Evolutionary conservation across 306 rosid species (phyloP), one percentile per base, ranked within the genome.

Genomic region (Cicer yamashitae): DNA sequence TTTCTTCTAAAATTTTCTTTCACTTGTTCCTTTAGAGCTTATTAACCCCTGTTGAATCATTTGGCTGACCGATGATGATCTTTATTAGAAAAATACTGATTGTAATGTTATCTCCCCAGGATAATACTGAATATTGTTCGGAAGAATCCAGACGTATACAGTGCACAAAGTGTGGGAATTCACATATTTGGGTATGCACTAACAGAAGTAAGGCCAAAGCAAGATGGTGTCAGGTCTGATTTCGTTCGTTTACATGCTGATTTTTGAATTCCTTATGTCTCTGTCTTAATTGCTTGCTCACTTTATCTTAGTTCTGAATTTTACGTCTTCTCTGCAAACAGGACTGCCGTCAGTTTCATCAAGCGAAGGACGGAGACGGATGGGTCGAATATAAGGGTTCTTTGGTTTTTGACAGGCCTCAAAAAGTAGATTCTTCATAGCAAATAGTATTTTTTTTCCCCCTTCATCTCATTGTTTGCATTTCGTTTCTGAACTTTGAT

Each of bases 301-400:
- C 11, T 25, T 15, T 40, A 11, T 39, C 76, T 67, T 75, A 15
- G 56, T 45, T 45, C 57, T 76, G 76, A 48, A 48, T 78, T 80
- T 10, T 67, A 44, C 57, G 54, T 74, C 76, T 73, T 67, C 64
- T 73, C 53, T 72, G 88, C 70, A 43, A 73, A 51, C 86, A 94
- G 99, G 99, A 96, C 72, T 96, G 99, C 80, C 74, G 98, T 79
- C 99, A 96, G 87, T 91, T 90, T 88, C 99, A 96, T 86, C 98
- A 92, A 81, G 99, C 99, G 25, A 92, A 90, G 84, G 99, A 96
- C 78, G 99, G 99, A 77, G 99, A 96, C 82, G 99, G 99, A 56
- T 96, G 99, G 99, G 92, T 96, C n/a, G 98, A 96, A 82, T 87
- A 89, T 84, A 92, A 84, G 83, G 99, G 99, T 51, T 86, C 99